phyloP scores from a whole-genome alignment of 495 filamentous ascomycete genomes.

The Venustampulla echinocandica region DNA sequence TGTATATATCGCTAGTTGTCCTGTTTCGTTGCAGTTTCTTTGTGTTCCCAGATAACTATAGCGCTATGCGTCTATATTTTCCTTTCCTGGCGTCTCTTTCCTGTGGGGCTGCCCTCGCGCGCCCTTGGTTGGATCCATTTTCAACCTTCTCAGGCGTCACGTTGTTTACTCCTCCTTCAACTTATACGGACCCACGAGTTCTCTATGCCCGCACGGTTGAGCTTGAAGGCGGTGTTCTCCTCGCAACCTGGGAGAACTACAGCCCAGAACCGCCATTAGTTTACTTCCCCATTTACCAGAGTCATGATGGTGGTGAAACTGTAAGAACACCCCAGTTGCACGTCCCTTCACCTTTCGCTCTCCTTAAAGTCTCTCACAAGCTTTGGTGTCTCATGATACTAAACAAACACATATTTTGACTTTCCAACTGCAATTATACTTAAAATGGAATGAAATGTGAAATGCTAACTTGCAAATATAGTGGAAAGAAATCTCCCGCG shows the following conservation, averaged over 20 bases:
- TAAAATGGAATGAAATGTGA: too few species aligned
- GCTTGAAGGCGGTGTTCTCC: constrained; percentile 38
- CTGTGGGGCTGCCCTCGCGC: constrained; percentile 4
- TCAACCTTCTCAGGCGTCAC: constrained; percentile 18
- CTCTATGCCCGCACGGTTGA: constrained; percentile 46
- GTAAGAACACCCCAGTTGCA: background rate
- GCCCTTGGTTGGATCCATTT: constrained; percentile 11
- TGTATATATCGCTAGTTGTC: background rate
- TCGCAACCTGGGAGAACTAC: constrained; percentile 63
- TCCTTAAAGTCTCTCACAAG: too few species aligned
- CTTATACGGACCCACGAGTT: constrained; percentile 36
- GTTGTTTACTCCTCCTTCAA: constrained; percentile 35
- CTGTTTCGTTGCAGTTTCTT: background rate
- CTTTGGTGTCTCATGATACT: too few species aligned
- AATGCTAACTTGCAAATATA: too few species aligned
- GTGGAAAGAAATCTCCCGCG: constrained; percentile 52
- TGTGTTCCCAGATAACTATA: background rate
- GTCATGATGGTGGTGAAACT: constrained; percentile 48
- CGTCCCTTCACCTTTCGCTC: too few species aligned
- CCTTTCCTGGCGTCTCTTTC: constrained; percentile 4
- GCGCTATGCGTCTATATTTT: constrained; percentile 12
- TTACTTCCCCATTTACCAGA: constrained; percentile 59
- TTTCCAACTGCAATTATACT: background rate
- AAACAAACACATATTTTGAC: background rate
- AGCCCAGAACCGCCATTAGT: constrained; percentile 45